Evolutionary conservation across 805 yeast species (phyloP).

Genomic region (Teunomyces lycoperdinae): DNA sequence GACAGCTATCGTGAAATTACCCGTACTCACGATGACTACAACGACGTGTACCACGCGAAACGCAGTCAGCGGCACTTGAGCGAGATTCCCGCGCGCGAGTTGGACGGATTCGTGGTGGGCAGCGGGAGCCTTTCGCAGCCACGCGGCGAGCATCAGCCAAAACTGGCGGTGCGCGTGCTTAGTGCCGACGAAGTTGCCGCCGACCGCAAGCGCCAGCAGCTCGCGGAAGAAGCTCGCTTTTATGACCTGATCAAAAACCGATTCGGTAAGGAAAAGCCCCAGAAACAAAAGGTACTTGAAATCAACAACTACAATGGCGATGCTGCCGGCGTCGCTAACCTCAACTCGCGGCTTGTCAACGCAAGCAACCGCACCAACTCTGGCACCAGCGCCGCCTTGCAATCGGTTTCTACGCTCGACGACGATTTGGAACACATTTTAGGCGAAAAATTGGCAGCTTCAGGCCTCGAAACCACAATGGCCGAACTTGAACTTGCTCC

Average conservation of each 20-base stretch:
- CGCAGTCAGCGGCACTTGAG: conserved; percentile 17
- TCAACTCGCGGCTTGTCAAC: conserved; percentile 6
- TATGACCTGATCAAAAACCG: conserved; percentile 27
- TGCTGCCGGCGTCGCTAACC: conserved; percentile 12
- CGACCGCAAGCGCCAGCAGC: conserved; percentile 20
- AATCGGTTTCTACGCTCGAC: background rate
- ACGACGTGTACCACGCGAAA: conserved; percentile 18
- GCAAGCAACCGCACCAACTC: background rate
- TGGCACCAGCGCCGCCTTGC: background rate
- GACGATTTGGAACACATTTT: conserved; percentile 12
- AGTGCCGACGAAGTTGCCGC: conserved; percentile 26
- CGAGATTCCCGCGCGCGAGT: conserved; percentile 23
- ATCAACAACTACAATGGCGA: conserved; percentile 29
- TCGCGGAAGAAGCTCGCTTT: conserved; percentile 26
- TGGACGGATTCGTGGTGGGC: conserved; percentile 39
- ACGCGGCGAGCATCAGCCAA: conserved; percentile 1
- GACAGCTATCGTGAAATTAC: conserved; percentile 28
- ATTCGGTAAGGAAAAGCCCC: conserved; percentile 13
- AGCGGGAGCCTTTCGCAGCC: conserved; percentile 8
- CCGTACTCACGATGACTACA: conserved; percentile 24
- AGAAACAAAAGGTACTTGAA: conserved; percentile 25
- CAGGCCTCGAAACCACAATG: background rate
- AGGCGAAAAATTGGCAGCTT: conserved; percentile 7
- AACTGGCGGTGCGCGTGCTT: conserved; percentile 13
- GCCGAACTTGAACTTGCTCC: background rate